These are phyloP conservation scores for Oxytropis ochrocephala DNA, from an alignment of 306 rosid species.

Conservation along the genomic window DNA sequence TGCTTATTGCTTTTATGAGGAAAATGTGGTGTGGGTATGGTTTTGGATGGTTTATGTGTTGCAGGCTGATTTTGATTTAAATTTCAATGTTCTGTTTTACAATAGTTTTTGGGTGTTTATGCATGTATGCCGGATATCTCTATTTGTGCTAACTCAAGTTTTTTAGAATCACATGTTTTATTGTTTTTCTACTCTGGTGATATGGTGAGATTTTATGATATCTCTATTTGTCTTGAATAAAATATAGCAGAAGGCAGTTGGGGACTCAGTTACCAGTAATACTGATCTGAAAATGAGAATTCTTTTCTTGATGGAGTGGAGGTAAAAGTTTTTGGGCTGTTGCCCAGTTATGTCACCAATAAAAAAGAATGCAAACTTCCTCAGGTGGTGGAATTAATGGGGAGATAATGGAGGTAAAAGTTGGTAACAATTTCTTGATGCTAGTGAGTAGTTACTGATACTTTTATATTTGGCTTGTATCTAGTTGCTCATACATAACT, in stretches of 20 bases:
- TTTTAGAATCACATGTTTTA: neutral
- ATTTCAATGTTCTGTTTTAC: neutral
- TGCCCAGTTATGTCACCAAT: too few relatives aligned
- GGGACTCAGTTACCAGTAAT: neutral
- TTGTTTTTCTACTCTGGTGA: neutral
- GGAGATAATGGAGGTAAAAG: neutral
- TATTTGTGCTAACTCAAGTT: neutral
- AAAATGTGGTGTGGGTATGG: neutral
- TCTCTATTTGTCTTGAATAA: neutral
- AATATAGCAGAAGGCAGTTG: neutral
- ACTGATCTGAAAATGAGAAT: neutral
- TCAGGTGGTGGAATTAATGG: neutral
- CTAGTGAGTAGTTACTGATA: neutral
- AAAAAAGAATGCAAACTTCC: neutral
- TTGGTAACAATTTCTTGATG: neutral
- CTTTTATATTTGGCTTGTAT: neutral
- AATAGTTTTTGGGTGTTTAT: neutral
- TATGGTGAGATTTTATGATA: neutral
- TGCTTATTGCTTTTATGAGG: neutral
- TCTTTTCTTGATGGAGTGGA: neutral
- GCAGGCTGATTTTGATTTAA: neutral
- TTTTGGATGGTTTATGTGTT: neutral
- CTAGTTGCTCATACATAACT: neutral
- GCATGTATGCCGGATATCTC: neutral
- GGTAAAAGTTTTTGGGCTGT: too few relatives aligned